Base-by-base conservation (phyloP, 164 flowering plant species). In the Vitis cinerea region DNA sequence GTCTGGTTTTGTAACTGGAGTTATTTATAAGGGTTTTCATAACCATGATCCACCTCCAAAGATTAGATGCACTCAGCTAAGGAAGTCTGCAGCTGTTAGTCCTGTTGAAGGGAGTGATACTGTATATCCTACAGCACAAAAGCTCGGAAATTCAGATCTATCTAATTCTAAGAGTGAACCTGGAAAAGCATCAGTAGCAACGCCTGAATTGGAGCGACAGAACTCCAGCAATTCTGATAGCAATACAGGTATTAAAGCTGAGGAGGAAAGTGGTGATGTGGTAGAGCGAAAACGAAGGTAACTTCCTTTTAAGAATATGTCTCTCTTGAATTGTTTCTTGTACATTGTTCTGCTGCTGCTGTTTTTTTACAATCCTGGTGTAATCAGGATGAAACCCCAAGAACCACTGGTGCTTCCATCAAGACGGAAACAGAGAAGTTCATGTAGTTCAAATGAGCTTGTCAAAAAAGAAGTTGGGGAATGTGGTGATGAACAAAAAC, bases 1-100 rank as follows among this genome's bases (percentile, higher is more conserved):
- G 51, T 75, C 84, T 61, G 90, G 89, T 12, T 73, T 68, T 70
- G 76, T 87, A 9, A 74, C 80, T 58, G 97, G 85, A 63, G 80
- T 85, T 74, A 79, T 83, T 74, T 90, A 86, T 70, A 93, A 78
- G 78, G 88, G 93, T 67, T 68, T 69, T 8, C 98, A 93, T 80
- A 87, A 81, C 67, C 98, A 93, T 72, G 98, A 91, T 51, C 92
- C 93, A 29, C 97, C 97, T 60, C 59, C 68, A 37, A 90, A 84
- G 77, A 66, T 75, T 73, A 83, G 72, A 68, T 65, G 74, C 68
- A 16, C 74, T 6, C 79, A 78, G 67, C 85, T 77, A 65, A 81
- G 77, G 59, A 85, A 70, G 74, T 27, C 67, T 67, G 56, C 71
- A 60, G 74, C 83, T 65, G 71, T 69, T 70, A 74, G 59, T 30